Conservation (phyloP, 139 green algal genomes). For the Trebouxia sp. region DNA sequence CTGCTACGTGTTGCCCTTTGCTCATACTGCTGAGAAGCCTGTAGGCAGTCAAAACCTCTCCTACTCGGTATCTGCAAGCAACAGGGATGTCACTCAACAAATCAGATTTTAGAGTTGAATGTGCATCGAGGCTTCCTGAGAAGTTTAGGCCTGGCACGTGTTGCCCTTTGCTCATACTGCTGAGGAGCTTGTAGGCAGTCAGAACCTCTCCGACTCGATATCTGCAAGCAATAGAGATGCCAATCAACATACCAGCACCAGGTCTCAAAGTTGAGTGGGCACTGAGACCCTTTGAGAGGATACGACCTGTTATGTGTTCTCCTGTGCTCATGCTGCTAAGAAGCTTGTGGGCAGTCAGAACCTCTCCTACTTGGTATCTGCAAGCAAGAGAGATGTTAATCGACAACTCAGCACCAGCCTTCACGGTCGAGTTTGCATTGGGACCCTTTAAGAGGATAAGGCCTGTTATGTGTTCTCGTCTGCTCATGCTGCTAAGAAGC, state of each 20-base stretch:
- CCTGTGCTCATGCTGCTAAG: conserved; percentile 4
- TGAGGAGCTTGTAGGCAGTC: conserved; percentile 8
- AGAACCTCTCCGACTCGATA: conserved; percentile 29
- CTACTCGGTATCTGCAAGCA: conserved; percentile 21
- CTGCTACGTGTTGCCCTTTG: neutral
- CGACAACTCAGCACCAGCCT: too few relatives aligned
- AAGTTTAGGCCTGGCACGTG: neutral
- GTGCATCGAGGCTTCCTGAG: conserved; percentile 24
- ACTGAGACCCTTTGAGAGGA: conserved; percentile 13
- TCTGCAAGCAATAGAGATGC: conserved; percentile 23
- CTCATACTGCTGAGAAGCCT: conserved; percentile 12
- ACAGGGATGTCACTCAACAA: too few relatives aligned
- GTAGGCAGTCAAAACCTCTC: conserved; percentile 20
- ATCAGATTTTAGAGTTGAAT: too few relatives aligned
- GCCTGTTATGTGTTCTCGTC: neutral
- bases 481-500: conserved; percentile 7
- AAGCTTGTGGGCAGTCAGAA: conserved; percentile 12
- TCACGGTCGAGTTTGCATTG: too few relatives aligned
- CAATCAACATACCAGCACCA: too few relatives aligned
- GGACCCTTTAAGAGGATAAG: conserved; percentile 3
- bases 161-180: neutral
- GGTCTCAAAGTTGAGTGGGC: too few relatives aligned
- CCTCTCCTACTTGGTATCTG: conserved; percentile 30
- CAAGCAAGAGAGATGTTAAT: too few relatives aligned
- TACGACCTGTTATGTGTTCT: neutral